Evolutionary conservation across 1,284 basidiomycete species (phyloP), one percentile per base, ranked within the genome.

Genomic region (Meira nashicola): DNA sequence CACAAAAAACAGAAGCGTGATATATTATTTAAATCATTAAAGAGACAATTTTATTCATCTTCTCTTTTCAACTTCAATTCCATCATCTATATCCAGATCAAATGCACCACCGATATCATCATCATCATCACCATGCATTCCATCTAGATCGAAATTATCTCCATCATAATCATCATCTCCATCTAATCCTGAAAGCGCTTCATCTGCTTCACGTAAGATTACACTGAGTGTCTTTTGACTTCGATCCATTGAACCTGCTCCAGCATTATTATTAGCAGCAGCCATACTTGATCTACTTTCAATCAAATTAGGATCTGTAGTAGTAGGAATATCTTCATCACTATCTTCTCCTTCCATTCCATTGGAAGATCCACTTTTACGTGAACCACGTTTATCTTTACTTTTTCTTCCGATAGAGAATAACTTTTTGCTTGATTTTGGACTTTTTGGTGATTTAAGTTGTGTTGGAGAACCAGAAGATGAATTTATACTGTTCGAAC

Each of bases 151-250:
- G 5, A n/a, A 12, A 48, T 25, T 25, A 19, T 23, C 46, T 3
- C 46, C 46, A 21, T 53, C 37, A 19, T 39, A 17, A 15, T 38
- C 50, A 19, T 53, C 50, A 15, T 53, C 50, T 28, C 50, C 50
- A 5, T 39, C 38, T 39, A 39, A 19, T 28, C 39, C 58, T 12
- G 49, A 33, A 56, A 63, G 49, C 4, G 61, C 61, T 23, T 17
- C 61, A 38, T 63, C 61, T 23, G 61, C 61, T 23, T 63, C 61
- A 14, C 57, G 40, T 50, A 63, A 38, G 11, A 63, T 59, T 46
- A 59, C 52, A 23, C 58, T 59, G 33, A 63, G 58, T 25, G 61
- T 63, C 37, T 58, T 58, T 17, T 55, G n/a, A 19, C n/a, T 55
- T 19, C 55, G 43, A 50, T 55, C 54, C 14, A 33, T 33, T 33